These are phyloP conservation scores for Beauveria varroae DNA, from an alignment of 2,329 filamentous ascomycete species.

Conservation along the genomic window DNA sequence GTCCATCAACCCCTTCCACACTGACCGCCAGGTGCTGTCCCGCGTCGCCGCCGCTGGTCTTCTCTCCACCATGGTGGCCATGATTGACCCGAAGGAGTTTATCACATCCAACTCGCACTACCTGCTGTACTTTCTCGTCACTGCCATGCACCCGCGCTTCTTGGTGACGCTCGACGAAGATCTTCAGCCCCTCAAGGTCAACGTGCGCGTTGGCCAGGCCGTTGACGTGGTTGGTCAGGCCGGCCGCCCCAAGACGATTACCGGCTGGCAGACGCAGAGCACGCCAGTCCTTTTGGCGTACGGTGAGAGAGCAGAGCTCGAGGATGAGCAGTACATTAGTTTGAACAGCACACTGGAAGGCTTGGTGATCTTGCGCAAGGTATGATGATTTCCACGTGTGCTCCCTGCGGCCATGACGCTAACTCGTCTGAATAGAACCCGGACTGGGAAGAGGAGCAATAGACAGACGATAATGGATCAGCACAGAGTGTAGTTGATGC, in stretches of 20 bases:
- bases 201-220: constrained; percentile 93
- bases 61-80: constrained; percentile 79
- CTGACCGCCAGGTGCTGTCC: constrained; percentile 90
- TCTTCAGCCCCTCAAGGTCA: constrained; percentile 86
- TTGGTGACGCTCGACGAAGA: constrained; percentile 93
- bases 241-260: constrained; percentile 96
- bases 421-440: constrained; percentile 25
- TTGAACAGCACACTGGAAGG: constrained; percentile 88
- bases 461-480: constrained; percentile 8
- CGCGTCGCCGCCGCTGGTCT: constrained; percentile 84
- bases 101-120: constrained; percentile 68
- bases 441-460: constrained; percentile 33
- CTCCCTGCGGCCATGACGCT: not conserved
- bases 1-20: constrained; percentile 97
- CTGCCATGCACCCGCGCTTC: constrained; percentile 95
- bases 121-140: constrained; percentile 93
- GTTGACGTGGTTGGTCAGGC: constrained; percentile 98
- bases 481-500: not conserved
- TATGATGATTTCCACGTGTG: constrained; percentile 34
- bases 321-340: constrained; percentile 95
- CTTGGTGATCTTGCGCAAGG: constrained; percentile 93
- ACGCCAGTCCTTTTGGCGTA: constrained; percentile 94
- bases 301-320: constrained; percentile 90
- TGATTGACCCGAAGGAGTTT: constrained; percentile 92
- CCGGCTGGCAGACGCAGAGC: constrained; percentile 98